A percentile compares a stretch with the other conserved stretches of the same genome.
Conservation (phyloP, 2,329 filamentous ascomycete genomes). For the Aspergillus spinulosporus region DNA sequence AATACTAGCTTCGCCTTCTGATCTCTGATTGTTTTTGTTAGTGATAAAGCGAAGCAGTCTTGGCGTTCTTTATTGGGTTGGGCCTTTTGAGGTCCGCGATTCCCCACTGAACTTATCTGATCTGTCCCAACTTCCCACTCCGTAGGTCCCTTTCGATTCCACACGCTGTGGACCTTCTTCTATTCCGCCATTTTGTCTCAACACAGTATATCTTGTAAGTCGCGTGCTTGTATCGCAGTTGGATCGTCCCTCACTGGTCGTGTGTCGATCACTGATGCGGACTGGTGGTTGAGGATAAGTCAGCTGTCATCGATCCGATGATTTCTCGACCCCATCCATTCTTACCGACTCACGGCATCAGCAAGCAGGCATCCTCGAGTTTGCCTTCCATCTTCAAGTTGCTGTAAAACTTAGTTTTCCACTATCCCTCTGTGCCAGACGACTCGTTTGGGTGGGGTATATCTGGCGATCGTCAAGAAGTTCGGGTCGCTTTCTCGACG, state of each 20-base stretch:
- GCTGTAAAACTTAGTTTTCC: not conserved
- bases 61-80: not conserved
- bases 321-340: slow-evolving; percentile 4
- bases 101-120: slow-evolving; percentile 11
- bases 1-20: no score
- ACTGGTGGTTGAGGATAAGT: slow-evolving; percentile 13
- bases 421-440: not conserved
- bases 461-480: slow-evolving; percentile 3
- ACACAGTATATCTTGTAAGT: not conserved
- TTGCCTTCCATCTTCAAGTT: not conserved
- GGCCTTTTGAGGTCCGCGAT: not conserved
- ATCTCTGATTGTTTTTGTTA: not conserved
- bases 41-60: not conserved
- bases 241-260: slow-evolving; percentile 10
- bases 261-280: slow-evolving; percentile 12
- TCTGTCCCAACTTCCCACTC: slow-evolving; percentile 2
- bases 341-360: not conserved
- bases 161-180: not conserved
- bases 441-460: slow-evolving; percentile 3
- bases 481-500: slow-evolving; percentile 17
- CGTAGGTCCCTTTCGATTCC: no score
- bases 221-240: not conserved
- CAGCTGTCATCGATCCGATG: slow-evolving; percentile 14
- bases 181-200: not conserved
- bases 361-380: slow-evolving; percentile 1